Conservation (phyloP, 1,139 yeast species). For the Geotrichum restrictum region DNA sequence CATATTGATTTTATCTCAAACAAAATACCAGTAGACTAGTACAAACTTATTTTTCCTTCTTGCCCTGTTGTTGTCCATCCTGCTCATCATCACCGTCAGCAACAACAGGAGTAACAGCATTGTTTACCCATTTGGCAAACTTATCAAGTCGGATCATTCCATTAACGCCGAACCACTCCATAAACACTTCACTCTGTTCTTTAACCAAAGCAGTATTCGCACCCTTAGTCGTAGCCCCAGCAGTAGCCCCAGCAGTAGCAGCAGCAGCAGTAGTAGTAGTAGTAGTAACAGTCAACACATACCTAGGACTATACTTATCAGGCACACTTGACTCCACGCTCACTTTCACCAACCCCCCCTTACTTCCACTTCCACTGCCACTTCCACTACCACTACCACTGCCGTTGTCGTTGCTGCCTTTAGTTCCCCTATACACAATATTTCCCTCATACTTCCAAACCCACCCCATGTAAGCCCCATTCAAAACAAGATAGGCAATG, state of each 20-base stretch:
- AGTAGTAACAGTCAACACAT: constrained; percentile 40
- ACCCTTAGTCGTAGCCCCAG: background rate
- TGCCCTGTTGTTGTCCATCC: background rate
- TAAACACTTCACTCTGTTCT: constrained; percentile 22
- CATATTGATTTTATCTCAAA: too few species aligned
- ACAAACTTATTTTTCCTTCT: constrained; percentile 14
- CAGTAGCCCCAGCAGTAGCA: too few species aligned
- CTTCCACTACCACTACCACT: too few species aligned
- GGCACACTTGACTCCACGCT: constrained; percentile 33
- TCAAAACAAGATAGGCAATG: constrained; percentile 48
- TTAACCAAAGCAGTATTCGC: background rate
- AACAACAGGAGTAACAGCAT: too few species aligned
- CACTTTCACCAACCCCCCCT: constrained; percentile 25
- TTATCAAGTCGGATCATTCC: constrained; percentile 32
- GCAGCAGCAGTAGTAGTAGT: background rate
- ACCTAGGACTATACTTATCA: constrained; percentile 46
- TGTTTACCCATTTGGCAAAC: constrained; percentile 24
- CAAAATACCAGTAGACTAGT: too few species aligned
- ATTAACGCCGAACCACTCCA: constrained; percentile 31
- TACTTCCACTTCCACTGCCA: too few species aligned
- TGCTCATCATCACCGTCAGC: too few species aligned
- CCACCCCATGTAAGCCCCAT: constrained; percentile 49
- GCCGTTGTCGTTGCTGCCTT: constrained; percentile 22
- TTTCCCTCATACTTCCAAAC: constrained; percentile 51
- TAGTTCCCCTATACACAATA: constrained; percentile 58